These are phyloP conservation scores for Neurospora sp. DNA, from an alignment of 495 filamentous ascomycete genomes.

Conservation along the genomic window DNA sequence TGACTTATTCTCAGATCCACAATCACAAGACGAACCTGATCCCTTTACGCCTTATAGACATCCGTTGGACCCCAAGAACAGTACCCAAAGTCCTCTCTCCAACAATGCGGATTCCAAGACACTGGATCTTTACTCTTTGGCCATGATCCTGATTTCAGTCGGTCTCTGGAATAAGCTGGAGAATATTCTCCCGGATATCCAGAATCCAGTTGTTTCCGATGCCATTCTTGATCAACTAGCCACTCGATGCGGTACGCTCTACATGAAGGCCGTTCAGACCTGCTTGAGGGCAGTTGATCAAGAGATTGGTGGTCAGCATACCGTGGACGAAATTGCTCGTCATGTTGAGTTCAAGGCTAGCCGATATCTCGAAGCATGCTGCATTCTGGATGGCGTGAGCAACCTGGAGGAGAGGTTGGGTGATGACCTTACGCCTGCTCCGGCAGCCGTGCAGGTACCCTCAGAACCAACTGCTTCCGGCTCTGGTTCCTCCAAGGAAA, in stretches of 20 bases:
- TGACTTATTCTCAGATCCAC: conserved; percentile 66
- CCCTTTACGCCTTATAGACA: conserved; percentile 57
- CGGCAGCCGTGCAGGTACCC: neutral
- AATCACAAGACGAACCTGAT: conserved; percentile 30
- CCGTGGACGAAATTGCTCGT: conserved; percentile 30
- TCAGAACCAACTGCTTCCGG: conserved; percentile 1
- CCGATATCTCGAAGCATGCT: conserved; percentile 40
- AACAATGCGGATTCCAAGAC: conserved; percentile 41
- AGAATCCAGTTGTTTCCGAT: conserved; percentile 26
- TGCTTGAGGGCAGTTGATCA: conserved; percentile 71
- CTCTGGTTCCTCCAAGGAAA: conserved; percentile 8
- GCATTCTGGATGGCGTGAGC: conserved; percentile 39
- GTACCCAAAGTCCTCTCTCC: conserved; percentile 38
- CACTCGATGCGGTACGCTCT: conserved; percentile 63
- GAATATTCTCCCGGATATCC: conserved; percentile 38
- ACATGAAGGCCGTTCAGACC: conserved; percentile 69
- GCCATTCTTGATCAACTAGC: conserved; percentile 50
- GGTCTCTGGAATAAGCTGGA: conserved; percentile 78
- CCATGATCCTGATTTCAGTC: conserved; percentile 74
- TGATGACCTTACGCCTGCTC: conserved; percentile 17
- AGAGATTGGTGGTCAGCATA: conserved; percentile 35
- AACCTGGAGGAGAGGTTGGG: conserved; percentile 35
- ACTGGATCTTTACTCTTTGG: conserved; percentile 77
- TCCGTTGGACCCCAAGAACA: conserved; percentile 57
- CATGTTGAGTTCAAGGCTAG: conserved; percentile 31